phyloP scores from a whole-genome alignment of 2,329 filamentous ascomycete species.

The Diaporthe sp. region DNA sequence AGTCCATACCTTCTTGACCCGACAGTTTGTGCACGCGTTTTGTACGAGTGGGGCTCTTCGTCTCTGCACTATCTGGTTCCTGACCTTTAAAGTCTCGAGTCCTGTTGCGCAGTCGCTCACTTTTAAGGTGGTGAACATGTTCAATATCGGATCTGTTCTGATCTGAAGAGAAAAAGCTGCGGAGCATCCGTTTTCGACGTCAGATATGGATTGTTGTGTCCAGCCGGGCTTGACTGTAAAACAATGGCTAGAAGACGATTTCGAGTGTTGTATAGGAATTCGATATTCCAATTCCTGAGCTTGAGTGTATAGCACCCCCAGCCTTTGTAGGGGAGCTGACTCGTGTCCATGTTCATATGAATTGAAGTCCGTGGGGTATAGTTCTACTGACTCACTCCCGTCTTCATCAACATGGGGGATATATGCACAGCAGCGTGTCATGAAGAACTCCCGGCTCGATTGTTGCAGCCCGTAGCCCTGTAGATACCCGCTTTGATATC shows the following conservation, averaged over 20 bases:
- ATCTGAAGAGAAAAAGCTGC: neutral
- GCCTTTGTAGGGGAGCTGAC: too few species aligned
- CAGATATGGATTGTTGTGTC: neutral
- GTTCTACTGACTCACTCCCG: neutral
- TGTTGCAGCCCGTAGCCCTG: neutral
- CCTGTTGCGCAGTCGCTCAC: neutral
- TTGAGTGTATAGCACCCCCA: too few species aligned
- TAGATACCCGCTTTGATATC: neutral
- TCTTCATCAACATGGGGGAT: too few species aligned
- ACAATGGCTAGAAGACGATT: neutral
- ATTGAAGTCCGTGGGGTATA: too few species aligned
- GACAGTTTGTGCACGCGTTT: neutral
- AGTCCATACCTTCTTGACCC: neutral
- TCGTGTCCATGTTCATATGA: too few species aligned
- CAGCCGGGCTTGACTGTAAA: neutral
- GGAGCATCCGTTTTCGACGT: neutral
- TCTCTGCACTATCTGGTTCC: neutral
- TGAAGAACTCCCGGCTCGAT: too few species aligned
- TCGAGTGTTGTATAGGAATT: neutral
- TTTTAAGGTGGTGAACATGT: conserved; percentile 1
- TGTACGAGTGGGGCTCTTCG: conserved; percentile 1
- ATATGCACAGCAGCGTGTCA: too few species aligned
- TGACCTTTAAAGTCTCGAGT: neutral
- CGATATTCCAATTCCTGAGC: neutral
- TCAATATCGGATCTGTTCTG: neutral